Conservation (phyloP, 306 rosid genomes). For the Dalbergia oliveri region DNA sequence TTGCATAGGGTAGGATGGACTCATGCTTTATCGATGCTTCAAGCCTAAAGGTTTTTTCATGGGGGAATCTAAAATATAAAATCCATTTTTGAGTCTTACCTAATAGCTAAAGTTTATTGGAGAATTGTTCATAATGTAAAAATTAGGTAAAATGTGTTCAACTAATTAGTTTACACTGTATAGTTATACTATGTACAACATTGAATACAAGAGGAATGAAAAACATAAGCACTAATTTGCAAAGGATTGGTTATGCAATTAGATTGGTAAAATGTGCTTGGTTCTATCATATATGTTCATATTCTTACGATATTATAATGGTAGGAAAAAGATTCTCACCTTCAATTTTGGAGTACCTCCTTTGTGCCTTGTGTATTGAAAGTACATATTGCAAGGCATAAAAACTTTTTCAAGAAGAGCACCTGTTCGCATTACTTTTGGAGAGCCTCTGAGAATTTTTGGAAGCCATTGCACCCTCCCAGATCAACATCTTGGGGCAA, state of each 20-base stretch:
- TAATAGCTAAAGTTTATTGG: too few species aligned
- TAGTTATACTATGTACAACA: too few species aligned
- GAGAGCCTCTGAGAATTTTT: conserved; percentile 80
- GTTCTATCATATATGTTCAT: neutral
- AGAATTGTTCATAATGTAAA: too few species aligned
- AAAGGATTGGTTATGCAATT: neutral
- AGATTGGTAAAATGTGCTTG: neutral
- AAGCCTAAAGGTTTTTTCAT: too few species aligned
- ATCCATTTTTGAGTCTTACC: too few species aligned
- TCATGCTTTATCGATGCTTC: too few species aligned
- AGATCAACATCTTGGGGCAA: conserved; percentile 98
- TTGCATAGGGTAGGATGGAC: too few species aligned
- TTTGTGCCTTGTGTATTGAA: conserved; percentile 91
- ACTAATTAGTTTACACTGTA: too few species aligned
- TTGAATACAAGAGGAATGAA: neutral
- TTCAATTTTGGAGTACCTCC: conserved; percentile 91
- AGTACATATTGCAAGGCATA: conserved; percentile 98
- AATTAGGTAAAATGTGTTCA: too few species aligned
- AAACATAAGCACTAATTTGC: neutral
- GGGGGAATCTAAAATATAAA: too few species aligned
- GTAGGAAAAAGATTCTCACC: conserved; percentile 52
- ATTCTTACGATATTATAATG: too few species aligned
- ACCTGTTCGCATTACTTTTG: conserved; percentile 97
- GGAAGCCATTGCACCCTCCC: conserved; percentile 99
- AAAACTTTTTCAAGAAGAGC: conserved; percentile 99